These are phyloP conservation scores for Haematococcus lacustris DNA, from an alignment of 139 green algal species.

Conservation along the genomic window DNA sequence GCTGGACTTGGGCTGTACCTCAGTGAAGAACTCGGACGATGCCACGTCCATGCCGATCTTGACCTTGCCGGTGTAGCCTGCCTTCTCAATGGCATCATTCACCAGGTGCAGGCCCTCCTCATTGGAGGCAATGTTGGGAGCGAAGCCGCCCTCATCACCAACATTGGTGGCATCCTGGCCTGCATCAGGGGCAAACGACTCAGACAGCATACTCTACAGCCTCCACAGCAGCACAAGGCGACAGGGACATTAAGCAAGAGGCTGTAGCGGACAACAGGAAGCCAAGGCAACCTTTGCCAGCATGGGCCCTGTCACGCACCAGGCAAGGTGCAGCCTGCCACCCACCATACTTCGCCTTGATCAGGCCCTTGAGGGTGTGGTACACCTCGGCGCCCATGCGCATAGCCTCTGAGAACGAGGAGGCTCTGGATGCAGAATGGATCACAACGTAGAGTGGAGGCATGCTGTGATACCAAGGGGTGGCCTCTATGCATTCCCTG, in stretches of 20 bases:
- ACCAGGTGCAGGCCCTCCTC: conserved; percentile 93
- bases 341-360: conserved; percentile 97
- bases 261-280: neutral
- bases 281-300: neutral
- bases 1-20: no score
- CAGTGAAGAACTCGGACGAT: conserved; percentile 88
- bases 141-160: conserved; percentile 98
- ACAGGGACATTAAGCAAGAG: neutral
- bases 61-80: conserved; percentile 85
- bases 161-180: conserved; percentile 96
- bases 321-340: neutral
- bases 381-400: conserved; percentile 93
- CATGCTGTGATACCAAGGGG: neutral
- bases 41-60: conserved; percentile 99
- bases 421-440: conserved; percentile 42
- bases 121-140: conserved; percentile 91
- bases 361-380: conserved; percentile 92
- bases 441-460: no score
- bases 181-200: conserved; percentile 4
- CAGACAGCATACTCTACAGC: neutral
- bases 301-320: no score
- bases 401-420: conserved; percentile 90
- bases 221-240: neutral
- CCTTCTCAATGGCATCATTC: conserved; percentile 87
- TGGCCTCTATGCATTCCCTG: neutral